Evolutionary conservation across 257 asterid genomes (phyloP).

Genomic region (Voacanga thouarsii): DNA sequence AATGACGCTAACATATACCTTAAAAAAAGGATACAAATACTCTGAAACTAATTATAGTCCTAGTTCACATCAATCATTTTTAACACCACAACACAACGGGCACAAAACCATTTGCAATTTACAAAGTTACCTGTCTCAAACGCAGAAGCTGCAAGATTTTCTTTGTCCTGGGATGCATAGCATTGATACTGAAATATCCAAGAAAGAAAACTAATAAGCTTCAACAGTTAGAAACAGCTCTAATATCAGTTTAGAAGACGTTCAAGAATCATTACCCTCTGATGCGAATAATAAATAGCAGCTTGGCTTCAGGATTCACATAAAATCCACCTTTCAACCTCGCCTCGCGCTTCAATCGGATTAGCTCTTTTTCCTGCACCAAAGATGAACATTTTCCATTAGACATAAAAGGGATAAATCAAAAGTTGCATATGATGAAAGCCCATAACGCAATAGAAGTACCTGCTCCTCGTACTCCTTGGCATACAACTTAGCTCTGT

Average conservation of each 20-base stretch:
- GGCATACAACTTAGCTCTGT: conserved; percentile 44
- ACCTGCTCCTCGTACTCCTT: conserved; percentile 59
- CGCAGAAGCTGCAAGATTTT: conserved; percentile 69
- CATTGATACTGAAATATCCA: conserved; percentile 49
- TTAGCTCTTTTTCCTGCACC: conserved; percentile 50
- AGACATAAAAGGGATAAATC: no score
- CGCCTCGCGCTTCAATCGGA: conserved; percentile 69
- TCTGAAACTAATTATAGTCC: neutral
- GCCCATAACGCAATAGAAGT: neutral
- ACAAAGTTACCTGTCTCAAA: conserved; percentile 48
- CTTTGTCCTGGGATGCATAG: conserved; percentile 66
- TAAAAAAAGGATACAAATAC: neutral
- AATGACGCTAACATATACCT: neutral
- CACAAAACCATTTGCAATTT: no score
- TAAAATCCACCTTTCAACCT: conserved; percentile 83
- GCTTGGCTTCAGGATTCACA: conserved; percentile 70
- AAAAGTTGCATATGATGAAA: no score
- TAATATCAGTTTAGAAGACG: neutral
- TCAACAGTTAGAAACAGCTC: no score
- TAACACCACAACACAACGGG: neutral
- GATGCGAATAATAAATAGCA: conserved; percentile 59
- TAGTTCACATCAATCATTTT: neutral
- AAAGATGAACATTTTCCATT: neutral
- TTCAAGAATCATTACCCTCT: conserved; percentile 49
- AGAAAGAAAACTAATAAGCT: neutral